Evolutionary conservation across 2,329 filamentous ascomycete genomes (phyloP).

Genomic region (Colletotrichum simmondsii): DNA sequence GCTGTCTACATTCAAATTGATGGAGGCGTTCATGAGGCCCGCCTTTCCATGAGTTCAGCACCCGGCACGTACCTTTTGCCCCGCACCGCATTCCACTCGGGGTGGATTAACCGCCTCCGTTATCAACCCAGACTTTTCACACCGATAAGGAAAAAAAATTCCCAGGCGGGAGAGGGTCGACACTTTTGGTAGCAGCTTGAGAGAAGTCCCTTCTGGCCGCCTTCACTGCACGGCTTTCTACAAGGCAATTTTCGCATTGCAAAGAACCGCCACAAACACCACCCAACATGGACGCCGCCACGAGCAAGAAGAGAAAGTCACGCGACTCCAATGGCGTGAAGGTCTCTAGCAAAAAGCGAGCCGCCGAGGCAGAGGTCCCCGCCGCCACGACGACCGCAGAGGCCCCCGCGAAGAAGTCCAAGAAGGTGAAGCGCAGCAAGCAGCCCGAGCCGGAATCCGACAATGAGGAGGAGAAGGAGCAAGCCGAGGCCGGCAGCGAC

Average conservation of each 20-base stretch:
- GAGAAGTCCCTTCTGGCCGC: neutral
- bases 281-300: constrained; percentile 35
- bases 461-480: constrained; percentile 39
- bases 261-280: constrained; percentile 25
- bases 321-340: constrained; percentile 45
- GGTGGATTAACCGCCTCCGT: constrained; percentile 19
- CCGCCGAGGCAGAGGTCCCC: constrained; percentile 44
- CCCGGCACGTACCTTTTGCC: constrained; percentile 3
- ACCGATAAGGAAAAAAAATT: constrained; percentile 35
- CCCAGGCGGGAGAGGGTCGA: constrained; percentile 8
- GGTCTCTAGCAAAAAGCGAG: constrained; percentile 47
- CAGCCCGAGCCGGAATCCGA: constrained; percentile 40
- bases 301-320: constrained; percentile 57
- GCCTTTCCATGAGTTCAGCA: no score
- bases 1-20: no score
- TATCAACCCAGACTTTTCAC: constrained; percentile 22
- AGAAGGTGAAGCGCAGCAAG: constrained; percentile 54
- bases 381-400: constrained; percentile 36
- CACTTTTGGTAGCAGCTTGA: neutral
- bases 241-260: neutral
- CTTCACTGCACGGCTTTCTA: neutral
- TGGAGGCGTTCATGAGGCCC: neutral
- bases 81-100: neutral
- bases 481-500: constrained; percentile 39
- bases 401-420: constrained; percentile 48